Conservation (phyloP, 129 eudicot genomes). For the Solidago caesia region DNA sequence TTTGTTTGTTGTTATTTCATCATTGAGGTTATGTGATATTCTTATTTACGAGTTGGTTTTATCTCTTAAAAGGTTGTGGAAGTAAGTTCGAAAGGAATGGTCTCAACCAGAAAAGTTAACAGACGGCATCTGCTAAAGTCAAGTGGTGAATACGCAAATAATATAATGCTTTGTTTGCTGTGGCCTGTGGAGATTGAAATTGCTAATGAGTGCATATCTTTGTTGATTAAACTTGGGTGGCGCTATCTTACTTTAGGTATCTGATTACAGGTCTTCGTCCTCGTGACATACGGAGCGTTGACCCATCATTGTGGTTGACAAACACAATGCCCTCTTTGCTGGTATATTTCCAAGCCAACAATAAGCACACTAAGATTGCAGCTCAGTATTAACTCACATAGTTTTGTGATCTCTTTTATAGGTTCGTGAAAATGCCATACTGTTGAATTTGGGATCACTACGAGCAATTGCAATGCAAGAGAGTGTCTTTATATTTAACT, state of each 20-base stretch:
- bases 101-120: slow-evolving; percentile 76
- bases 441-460: slow-evolving; percentile 84
- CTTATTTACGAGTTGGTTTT: slow-evolving; percentile 15
- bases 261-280: slow-evolving; percentile 82
- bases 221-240: slow-evolving; percentile 10
- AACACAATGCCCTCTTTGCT: slow-evolving; percentile 92
- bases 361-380: slow-evolving; percentile 7
- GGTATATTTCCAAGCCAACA: slow-evolving; percentile 47
- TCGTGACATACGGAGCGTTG: slow-evolving; percentile 94
- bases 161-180: slow-evolving; percentile 16
- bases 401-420: slow-evolving; percentile 29
- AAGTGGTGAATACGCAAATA: slow-evolving; percentile 62
- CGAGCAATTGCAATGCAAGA: slow-evolving; percentile 97
- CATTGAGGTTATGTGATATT: not conserved
- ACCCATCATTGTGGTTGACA: slow-evolving; percentile 96
- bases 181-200: not conserved
- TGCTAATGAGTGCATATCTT: not conserved
- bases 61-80: slow-evolving; percentile 72
- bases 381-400: not conserved
- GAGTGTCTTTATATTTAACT: slow-evolving; percentile 81
- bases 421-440: slow-evolving; percentile 95
- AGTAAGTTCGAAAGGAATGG: slow-evolving; percentile 72
- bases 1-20: not conserved
- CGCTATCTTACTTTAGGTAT: slow-evolving; percentile 17
- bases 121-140: slow-evolving; percentile 80